Evolutionary conservation across 352 stramenopile genomes (phyloP).

Genomic region (Phytophthora cryptogea): DNA sequence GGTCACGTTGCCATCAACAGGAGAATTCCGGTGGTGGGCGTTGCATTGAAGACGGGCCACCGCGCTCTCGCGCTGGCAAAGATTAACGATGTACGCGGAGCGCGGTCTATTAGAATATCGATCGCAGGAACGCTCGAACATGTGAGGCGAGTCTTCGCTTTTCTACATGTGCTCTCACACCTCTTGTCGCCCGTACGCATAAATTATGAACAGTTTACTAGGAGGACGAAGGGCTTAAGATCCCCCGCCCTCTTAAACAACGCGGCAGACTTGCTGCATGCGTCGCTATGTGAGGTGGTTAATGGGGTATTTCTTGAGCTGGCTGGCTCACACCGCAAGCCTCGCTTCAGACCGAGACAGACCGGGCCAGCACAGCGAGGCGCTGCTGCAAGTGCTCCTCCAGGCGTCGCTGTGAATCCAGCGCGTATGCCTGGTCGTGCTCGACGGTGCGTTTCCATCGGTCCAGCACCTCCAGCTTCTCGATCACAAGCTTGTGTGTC

Average conservation of each 20-base stretch:
- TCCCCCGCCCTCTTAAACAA: constrained; percentile 15
- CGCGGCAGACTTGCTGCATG: constrained; percentile 10
- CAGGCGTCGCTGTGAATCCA: constrained; percentile 49
- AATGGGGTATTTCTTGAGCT: constrained; percentile 6
- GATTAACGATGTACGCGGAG: constrained; percentile 2
- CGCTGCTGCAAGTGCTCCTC: constrained; percentile 70
- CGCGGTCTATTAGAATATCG: constrained; percentile 21
- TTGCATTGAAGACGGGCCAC: no score
- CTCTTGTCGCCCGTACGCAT: constrained; percentile 35
- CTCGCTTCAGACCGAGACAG: constrained; percentile 47
- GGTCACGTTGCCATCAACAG: no score
- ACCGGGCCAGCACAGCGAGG: constrained; percentile 58
- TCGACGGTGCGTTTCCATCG: constrained; percentile 63
- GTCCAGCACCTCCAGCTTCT: constrained; percentile 75
- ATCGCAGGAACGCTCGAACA: constrained; percentile 23
- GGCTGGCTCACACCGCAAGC: background rate
- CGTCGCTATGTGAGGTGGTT: constrained; percentile 14
- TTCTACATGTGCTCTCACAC: constrained; percentile 20
- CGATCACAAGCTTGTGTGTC: constrained; percentile 74
- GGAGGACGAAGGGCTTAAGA: constrained; percentile 8
- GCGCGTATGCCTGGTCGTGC: constrained; percentile 55
- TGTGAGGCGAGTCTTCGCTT: constrained; percentile 21
- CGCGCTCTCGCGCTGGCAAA: no score
- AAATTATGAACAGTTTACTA: constrained; percentile 41
- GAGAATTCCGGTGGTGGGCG: background rate